Conservation (phyloP, 805 yeast species). For the Zygosaccharomyces bisporus region DNA sequence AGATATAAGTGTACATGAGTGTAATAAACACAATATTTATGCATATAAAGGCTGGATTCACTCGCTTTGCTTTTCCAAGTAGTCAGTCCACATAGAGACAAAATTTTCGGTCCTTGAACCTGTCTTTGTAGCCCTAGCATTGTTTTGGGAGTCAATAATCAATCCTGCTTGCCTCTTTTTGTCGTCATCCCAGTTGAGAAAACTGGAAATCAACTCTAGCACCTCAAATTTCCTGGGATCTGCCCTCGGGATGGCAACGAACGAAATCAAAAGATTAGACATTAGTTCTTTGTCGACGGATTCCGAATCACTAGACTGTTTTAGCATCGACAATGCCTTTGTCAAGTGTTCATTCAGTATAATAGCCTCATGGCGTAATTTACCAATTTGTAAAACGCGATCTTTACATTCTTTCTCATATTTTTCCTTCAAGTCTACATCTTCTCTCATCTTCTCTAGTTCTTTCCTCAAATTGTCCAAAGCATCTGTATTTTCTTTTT, state of each 20-base stretch:
- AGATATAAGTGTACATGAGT: background rate
- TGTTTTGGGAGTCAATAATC: constrained; percentile 32
- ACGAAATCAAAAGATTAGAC: constrained; percentile 80
- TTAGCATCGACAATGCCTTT: constrained; percentile 83
- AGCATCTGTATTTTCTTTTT: constrained; percentile 10
- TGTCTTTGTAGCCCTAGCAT: constrained; percentile 20
- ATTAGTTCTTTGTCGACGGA: constrained; percentile 85
- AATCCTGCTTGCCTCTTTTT: constrained; percentile 75
- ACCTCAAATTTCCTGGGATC: constrained; percentile 95
- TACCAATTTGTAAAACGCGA: constrained; percentile 79
- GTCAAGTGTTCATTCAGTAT: constrained; percentile 90
- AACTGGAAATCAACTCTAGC: constrained; percentile 73
- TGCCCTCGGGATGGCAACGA: constrained; percentile 82
- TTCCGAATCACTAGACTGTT: constrained; percentile 69
- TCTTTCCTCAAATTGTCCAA: constrained; percentile 27
- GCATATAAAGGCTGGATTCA: too few relatives aligned
- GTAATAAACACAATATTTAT: background rate
- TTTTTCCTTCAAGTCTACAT: constrained; percentile 30
- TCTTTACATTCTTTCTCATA: constrained; percentile 57
- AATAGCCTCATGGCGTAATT: constrained; percentile 90
- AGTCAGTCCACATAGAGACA: constrained; percentile 77
- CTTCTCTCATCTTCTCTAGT: constrained; percentile 23
- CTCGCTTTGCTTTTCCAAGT: constrained; percentile 66
- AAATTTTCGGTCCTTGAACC: constrained; percentile 49
- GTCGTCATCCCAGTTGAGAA: constrained; percentile 83